Conservation (phyloP, 768 basidiomycete species). For the Rhizopogon salebrosus region DNA sequence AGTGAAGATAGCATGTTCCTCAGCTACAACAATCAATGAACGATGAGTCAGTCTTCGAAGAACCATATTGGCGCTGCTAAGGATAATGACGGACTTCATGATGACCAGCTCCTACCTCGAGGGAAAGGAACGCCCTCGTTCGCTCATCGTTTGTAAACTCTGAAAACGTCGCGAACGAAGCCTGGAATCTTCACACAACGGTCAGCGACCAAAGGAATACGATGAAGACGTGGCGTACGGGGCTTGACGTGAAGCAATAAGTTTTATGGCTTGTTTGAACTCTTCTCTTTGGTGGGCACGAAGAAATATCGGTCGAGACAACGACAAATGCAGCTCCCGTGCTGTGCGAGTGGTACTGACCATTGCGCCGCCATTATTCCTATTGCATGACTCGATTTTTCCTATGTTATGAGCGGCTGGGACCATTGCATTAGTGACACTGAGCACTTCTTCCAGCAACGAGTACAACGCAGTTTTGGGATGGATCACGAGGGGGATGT, state of each 20-base stretch:
- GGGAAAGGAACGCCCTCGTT: constrained; percentile 73
- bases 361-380: constrained; percentile 1
- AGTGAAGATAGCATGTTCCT: constrained; percentile 48
- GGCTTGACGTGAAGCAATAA: constrained; percentile 38
- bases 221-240: constrained; percentile 34
- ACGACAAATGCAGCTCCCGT: constrained; percentile 72
- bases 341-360: constrained; percentile 11
- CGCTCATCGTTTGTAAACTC: constrained; percentile 75
- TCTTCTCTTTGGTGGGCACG: constrained; percentile 76
- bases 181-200: constrained; percentile 48
- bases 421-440: constrained; percentile 37
- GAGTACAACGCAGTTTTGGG: constrained; percentile 38
- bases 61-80: background rate
- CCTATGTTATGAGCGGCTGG: constrained; percentile 46
- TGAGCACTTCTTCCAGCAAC: constrained; percentile 41
- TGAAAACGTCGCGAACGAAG: constrained; percentile 69
- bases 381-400: constrained; percentile 4
- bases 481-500: constrained; percentile 53
- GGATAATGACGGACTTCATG: constrained; percentile 46
- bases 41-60: constrained; percentile 4
- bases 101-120: constrained; percentile 84
- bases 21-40: constrained; percentile 42
- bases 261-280: constrained; percentile 56
- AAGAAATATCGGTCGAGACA: constrained; percentile 78
- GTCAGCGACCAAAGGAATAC: constrained; percentile 3